A percentile compares a stretch with the other conserved stretches of the same genome.
These are phyloP conservation scores for Russula compacta DNA, from an alignment of 768 basidiomycete genomes.

Conservation along the genomic window DNA sequence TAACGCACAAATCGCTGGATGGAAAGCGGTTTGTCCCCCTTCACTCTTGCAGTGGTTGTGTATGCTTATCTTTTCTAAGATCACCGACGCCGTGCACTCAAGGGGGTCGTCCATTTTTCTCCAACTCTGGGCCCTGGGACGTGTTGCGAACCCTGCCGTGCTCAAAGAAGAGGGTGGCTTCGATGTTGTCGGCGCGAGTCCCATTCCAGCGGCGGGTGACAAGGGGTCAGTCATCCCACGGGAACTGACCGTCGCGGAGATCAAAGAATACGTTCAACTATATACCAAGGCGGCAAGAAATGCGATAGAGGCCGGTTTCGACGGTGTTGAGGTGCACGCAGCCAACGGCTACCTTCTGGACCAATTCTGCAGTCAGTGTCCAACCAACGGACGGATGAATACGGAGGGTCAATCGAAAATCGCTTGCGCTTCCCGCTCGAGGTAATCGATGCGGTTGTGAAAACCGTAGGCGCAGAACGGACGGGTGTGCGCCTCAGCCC, in stretches of 20 bases:
- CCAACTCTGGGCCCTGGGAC: conserved; percentile 52
- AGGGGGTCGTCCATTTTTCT: conserved; percentile 42
- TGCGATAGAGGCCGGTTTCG: conserved; percentile 34
- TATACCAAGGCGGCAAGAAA: conserved; percentile 30
- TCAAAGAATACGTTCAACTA: conserved; percentile 20
- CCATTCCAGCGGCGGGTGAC: conserved; percentile 19
- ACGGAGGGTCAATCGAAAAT: conserved; percentile 39
- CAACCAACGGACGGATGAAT: conserved; percentile 36
- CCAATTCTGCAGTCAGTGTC: conserved; percentile 30
- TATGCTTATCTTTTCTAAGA: conserved; percentile 21
- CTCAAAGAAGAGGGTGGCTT: conserved; percentile 32
- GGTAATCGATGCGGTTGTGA: conserved; percentile 29
- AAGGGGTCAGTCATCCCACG: conserved; percentile 17
- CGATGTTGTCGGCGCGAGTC: conserved; percentile 19
- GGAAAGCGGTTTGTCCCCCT: conserved; percentile 35
- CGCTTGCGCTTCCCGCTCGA: conserved; percentile 34
- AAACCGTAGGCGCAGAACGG: conserved; percentile 32
- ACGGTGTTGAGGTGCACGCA: conserved; percentile 33
- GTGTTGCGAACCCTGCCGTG: conserved; percentile 28
- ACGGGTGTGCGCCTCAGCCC: conserved; percentile 32
- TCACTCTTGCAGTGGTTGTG: neutral
- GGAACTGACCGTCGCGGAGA: conserved; percentile 23
- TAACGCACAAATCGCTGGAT: conserved; percentile 44
- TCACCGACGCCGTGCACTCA: conserved; percentile 50
- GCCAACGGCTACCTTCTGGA: conserved; percentile 26